Evolutionary conservation across 768 basidiomycete species (phyloP).

Genomic region (Kwoniella europaea): DNA sequence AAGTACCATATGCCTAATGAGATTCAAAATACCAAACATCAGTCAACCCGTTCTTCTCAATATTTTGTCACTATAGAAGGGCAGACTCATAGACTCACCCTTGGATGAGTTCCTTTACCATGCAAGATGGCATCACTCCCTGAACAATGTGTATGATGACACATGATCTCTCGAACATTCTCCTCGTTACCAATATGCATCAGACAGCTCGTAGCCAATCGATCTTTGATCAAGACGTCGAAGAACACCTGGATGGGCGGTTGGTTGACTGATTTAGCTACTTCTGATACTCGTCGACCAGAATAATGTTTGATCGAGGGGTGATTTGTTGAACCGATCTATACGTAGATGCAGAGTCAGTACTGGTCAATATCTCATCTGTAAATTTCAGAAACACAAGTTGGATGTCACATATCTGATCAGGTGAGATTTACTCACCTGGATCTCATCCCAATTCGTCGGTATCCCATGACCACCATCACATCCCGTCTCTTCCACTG

Average conservation of each 20-base stretch:
- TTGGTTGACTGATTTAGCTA: constrained; percentile 17
- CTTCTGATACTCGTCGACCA: constrained; percentile 33
- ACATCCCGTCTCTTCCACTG: constrained; percentile 49
- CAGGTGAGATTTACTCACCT: constrained; percentile 32
- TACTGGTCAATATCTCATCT: not conserved
- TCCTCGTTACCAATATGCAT: constrained; percentile 57
- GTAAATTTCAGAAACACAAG: not conserved
- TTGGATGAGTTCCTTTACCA: constrained; percentile 43
- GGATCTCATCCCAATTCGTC: constrained; percentile 50
- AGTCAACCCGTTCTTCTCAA: constrained; percentile 1
- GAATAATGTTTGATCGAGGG: constrained; percentile 31
- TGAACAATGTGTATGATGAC: constrained; percentile 47
- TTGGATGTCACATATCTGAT: not conserved
- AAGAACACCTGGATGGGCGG: constrained; percentile 47
- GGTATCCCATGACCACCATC: constrained; percentile 56
- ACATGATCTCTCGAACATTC: constrained; percentile 53
- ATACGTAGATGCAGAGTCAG: not conserved
- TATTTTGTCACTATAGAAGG: not conserved
- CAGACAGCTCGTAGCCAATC: constrained; percentile 48
- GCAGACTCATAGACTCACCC: constrained; percentile 33
- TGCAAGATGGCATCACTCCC: constrained; percentile 55
- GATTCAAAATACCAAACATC: not conserved
- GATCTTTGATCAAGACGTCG: constrained; percentile 48
- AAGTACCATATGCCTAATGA: constrained; percentile 47
- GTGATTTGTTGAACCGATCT: constrained; percentile 43